A percentile compares a stretch with the other conserved stretches of the same genome.
Evolutionary conservation across 192 early-diverging fungal genomes (phyloP).

Genomic region (Rhizoclosmatium globosum): DNA sequence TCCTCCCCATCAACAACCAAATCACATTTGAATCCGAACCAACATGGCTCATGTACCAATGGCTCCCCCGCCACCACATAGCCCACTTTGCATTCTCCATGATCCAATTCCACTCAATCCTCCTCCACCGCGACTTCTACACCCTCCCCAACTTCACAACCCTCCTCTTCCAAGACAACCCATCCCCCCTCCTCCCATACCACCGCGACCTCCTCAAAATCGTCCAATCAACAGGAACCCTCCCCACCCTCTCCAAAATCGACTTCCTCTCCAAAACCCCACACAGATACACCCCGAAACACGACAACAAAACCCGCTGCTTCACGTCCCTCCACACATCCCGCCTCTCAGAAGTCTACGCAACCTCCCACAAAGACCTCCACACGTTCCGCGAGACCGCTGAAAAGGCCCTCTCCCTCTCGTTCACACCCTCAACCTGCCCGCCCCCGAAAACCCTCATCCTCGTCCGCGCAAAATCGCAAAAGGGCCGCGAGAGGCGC

Average conservation of each 20-base stretch:
- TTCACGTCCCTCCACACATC: slow-evolving; percentile 2
- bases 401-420: background rate
- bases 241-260: background rate
- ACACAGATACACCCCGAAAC: background rate
- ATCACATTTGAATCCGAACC: slow-evolving; percentile 3
- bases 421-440: background rate
- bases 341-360: background rate
- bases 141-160: background rate
- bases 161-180: slow-evolving; percentile 8
- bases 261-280: background rate
- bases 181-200: background rate
- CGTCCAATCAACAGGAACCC: background rate
- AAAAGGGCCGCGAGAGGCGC: background rate
- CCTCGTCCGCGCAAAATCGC: background rate
- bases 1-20: background rate
- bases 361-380: background rate
- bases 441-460: background rate
- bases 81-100: slow-evolving; percentile 20
- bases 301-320: background rate
- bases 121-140: background rate
- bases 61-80: background rate
- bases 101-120: slow-evolving; percentile 19
- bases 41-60: slow-evolving; percentile 11
- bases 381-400: background rate
- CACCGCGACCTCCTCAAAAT: background rate